Evolutionary conservation across 306 rosid species (phyloP).

Genomic region (Cucurbita ficifolia): DNA sequence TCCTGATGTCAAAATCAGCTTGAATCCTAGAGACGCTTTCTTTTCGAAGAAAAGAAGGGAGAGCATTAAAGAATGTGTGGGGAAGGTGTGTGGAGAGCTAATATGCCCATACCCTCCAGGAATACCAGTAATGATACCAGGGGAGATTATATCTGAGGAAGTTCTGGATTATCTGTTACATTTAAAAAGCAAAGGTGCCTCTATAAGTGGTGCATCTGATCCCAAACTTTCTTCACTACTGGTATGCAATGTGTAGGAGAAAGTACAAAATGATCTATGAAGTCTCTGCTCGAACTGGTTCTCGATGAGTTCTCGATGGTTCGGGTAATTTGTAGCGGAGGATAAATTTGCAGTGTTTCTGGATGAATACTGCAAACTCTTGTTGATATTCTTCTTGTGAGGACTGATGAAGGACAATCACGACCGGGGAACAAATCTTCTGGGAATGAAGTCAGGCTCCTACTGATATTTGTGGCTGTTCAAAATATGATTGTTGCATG

Average conservation of each 20-base stretch:
- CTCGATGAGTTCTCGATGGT: neutral
- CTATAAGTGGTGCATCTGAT: slow-evolving; percentile 62
- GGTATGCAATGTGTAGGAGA: slow-evolving; percentile 30
- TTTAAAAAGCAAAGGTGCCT: slow-evolving; percentile 43
- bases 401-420: neutral
- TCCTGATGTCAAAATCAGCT: slow-evolving; percentile 26
- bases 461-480: neutral
- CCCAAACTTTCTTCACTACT: slow-evolving; percentile 48
- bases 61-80: slow-evolving; percentile 34
- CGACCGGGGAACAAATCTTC: neutral
- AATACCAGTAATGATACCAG: slow-evolving; percentile 64
- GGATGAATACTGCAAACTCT: neutral
- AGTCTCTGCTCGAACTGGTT: neutral
- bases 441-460: neutral
- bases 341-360: neutral
- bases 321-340: neutral
- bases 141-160: slow-evolving; percentile 48
- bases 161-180: slow-evolving; percentile 49
- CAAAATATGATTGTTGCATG: neutral
- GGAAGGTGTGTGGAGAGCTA: slow-evolving; percentile 70
- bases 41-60: slow-evolving; percentile 49
- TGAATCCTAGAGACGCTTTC: slow-evolving; percentile 83
- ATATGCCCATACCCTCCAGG: slow-evolving; percentile 82
- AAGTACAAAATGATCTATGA: neutral
- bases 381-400: neutral